These are phyloP conservation scores for Exophiala lecanii-corni DNA, from an alignment of 2,329 filamentous ascomycete species.

Conservation along the genomic window DNA sequence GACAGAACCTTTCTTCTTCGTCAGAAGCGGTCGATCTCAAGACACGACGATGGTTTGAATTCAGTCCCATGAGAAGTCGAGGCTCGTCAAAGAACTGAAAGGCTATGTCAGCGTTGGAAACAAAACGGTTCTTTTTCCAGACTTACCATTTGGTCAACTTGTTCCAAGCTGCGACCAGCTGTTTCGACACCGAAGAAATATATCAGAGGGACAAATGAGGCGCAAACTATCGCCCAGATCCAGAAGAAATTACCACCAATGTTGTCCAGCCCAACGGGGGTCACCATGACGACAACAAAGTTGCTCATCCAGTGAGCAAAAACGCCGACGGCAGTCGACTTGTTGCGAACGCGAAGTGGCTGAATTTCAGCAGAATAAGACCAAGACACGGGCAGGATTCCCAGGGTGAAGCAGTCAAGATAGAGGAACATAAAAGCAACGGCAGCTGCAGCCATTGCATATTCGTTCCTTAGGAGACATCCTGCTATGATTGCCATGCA, in stretches of 20 bases:
- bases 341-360: constrained; percentile 1
- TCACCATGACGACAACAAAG: constrained; percentile 2
- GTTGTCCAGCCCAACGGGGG: constrained; percentile 4
- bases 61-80: constrained; percentile 3
- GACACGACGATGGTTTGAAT: neutral
- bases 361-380: constrained; percentile 31
- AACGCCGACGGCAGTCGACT: neutral
- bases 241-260: constrained; percentile 3
- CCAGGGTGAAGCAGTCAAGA: constrained; percentile 29
- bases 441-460: constrained; percentile 31
- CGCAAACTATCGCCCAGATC: constrained; percentile 5
- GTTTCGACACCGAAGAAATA: constrained; percentile 8
- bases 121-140: neutral
- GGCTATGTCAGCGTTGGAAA: neutral
- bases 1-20: neutral
- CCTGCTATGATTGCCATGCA: constrained; percentile 41
- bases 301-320: constrained; percentile 2
- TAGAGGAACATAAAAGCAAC: constrained; percentile 33
- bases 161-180: constrained; percentile 1
- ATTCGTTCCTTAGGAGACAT: neutral
- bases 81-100: constrained; percentile 4
- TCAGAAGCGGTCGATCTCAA: neutral
- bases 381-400: constrained; percentile 31
- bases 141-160: constrained; percentile 5
- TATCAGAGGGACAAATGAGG: neutral